phyloP scores from a whole-genome alignment of 1,139 yeast genomes.

The Blastobotrys raffinosifermentans region DNA sequence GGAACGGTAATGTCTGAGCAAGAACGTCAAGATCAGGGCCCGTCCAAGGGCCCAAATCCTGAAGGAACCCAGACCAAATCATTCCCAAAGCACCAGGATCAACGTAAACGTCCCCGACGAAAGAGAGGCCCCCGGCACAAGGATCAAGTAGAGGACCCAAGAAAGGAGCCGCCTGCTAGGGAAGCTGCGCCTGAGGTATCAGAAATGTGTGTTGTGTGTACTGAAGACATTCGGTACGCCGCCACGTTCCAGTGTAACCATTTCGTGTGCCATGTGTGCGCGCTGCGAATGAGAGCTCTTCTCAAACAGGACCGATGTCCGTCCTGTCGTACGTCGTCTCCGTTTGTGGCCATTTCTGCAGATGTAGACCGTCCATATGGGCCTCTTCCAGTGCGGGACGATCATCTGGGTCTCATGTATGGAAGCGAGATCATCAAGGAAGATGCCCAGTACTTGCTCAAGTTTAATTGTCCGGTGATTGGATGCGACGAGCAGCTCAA shows the following conservation, averaged over 20 bases:
- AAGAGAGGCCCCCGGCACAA: slow-evolving; percentile 1
- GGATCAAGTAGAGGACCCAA: slow-evolving; percentile 2
- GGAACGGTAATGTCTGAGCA: no score
- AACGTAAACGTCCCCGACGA: no score
- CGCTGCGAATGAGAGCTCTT: slow-evolving; percentile 75
- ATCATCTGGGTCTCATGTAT: slow-evolving; percentile 30
- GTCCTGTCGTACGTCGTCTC: slow-evolving; percentile 53
- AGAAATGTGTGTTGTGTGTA: slow-evolving; percentile 75
- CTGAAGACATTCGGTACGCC: slow-evolving; percentile 55
- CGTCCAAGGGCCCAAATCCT: no score
- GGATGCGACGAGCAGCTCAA: slow-evolving; percentile 40
- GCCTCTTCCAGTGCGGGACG: slow-evolving; percentile 12
- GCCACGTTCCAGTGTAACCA: slow-evolving; percentile 84
- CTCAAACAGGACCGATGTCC: slow-evolving; percentile 71
- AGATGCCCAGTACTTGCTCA: slow-evolving; percentile 48
- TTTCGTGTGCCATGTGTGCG: slow-evolving; percentile 74
- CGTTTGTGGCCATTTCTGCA: slow-evolving; percentile 11
- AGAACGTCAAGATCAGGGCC: no score
- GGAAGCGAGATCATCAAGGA: slow-evolving; percentile 31
- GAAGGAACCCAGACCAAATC: no score
- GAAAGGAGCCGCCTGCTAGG: slow-evolving; percentile 3
- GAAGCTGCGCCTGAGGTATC: slow-evolving; percentile 12
- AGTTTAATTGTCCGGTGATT: slow-evolving; percentile 49
- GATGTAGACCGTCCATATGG: slow-evolving; percentile 1
- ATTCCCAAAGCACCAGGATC: slow-evolving; percentile 2